Conservation (phyloP, 2,329 filamentous ascomycete species). For the Scleromitrula shiraiana region DNA sequence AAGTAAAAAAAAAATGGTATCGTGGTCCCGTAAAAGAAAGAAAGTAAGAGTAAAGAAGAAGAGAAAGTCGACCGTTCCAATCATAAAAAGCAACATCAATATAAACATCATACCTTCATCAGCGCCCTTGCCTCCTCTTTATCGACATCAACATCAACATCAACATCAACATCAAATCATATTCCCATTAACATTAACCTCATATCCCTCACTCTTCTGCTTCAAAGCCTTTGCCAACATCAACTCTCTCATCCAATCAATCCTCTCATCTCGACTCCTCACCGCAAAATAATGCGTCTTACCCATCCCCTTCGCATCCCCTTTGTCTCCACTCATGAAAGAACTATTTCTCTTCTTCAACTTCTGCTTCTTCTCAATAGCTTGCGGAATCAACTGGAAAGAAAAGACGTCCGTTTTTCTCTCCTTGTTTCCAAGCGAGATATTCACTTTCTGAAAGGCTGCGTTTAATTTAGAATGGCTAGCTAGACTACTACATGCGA, state of each 20-base stretch:
- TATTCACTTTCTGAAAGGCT: constrained; percentile 74
- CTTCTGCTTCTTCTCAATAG: constrained; percentile 38
- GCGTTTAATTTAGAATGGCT: constrained; percentile 71
- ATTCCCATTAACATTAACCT: constrained; percentile 74
- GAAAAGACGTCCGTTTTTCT: constrained; percentile 61
- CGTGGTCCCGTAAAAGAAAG: neutral
- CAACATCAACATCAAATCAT: constrained; percentile 45
- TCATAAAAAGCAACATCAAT: neutral
- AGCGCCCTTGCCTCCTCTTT: too few species aligned
- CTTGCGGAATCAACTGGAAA: constrained; percentile 71
- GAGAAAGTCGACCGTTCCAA: neutral
- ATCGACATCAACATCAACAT: constrained; percentile 26
- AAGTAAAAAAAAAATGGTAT: constrained; percentile 1
- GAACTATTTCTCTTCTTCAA: constrained; percentile 37
- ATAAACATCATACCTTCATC: neutral
- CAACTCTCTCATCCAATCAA: constrained; percentile 94
- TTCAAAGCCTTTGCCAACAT: constrained; percentile 85
- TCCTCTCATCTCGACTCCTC: constrained; percentile 76
- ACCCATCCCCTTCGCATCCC: constrained; percentile 4
- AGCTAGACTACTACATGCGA: constrained; percentile 71
- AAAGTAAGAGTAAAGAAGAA: neutral
- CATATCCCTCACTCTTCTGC: constrained; percentile 76
- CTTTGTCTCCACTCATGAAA: too few species aligned
- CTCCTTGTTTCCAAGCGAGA: constrained; percentile 45
- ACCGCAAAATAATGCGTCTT: constrained; percentile 96